Percentiles rank a stretch among this genome's conserved stretches.
These are phyloP conservation scores for Halophytophthora batemanensis DNA, from an alignment of 352 stramenopile species.

Conservation along the genomic window DNA sequence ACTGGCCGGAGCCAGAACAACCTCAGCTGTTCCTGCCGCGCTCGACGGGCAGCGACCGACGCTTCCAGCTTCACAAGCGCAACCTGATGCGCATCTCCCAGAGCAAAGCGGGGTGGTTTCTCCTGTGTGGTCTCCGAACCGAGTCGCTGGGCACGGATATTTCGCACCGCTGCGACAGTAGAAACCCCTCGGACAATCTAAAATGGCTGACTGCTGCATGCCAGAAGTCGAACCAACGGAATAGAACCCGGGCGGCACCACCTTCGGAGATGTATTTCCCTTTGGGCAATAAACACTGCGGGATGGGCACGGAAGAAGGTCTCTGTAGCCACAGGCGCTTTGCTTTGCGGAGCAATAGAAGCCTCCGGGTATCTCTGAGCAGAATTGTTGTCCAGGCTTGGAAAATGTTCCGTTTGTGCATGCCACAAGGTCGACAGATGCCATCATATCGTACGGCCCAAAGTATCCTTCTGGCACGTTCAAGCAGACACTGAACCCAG, in stretches of 20 bases:
- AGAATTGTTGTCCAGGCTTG: conserved; percentile 42
- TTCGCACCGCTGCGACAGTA: conserved; percentile 44
- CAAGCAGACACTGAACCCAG: conserved; percentile 27
- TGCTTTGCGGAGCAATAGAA: conserved; percentile 33
- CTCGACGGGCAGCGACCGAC: conserved; percentile 37
- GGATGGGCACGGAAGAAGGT: conserved; percentile 35
- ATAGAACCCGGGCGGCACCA: conserved; percentile 44
- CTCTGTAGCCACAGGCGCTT: conserved; percentile 30
- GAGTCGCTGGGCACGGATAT: conserved; percentile 41
- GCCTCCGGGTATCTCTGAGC: conserved; percentile 35
- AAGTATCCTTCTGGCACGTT: conserved; percentile 44
- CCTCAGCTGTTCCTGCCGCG: conserved; percentile 15
- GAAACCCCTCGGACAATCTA: conserved; percentile 42
- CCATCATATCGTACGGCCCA: conserved; percentile 24
- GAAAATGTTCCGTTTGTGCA: conserved; percentile 57
- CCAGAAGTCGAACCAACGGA: conserved; percentile 29
- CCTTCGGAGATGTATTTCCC: conserved; percentile 30
- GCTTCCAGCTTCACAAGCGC: conserved; percentile 46
- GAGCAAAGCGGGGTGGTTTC: conserved; percentile 41
- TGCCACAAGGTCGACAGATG: conserved; percentile 24
- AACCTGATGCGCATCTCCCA: conserved; percentile 39
- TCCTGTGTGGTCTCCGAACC: conserved; percentile 36
- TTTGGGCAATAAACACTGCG: conserved; percentile 44
- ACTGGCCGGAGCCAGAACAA: conserved; percentile 27
- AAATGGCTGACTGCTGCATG: conserved; percentile 27